Conservation (phyloP, 129 eudicot species). For the Chrysanthemum lavandulifolium region DNA sequence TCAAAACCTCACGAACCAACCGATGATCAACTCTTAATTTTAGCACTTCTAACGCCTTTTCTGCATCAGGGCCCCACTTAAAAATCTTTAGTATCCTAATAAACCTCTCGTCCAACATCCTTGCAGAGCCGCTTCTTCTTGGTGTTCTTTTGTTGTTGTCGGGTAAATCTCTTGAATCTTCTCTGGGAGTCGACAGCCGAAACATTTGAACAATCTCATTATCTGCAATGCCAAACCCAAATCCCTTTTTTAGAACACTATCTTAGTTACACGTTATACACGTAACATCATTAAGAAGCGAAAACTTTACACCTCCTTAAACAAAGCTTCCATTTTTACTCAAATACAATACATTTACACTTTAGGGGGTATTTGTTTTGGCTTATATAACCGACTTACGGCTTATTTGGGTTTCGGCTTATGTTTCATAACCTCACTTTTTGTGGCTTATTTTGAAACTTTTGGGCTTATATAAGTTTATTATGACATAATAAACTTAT, state of each 20-base stretch:
- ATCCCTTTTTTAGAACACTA: neutral
- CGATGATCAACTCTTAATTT: slow-evolving; percentile 76
- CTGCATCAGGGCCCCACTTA: slow-evolving; percentile 98
- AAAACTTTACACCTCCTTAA: no score
- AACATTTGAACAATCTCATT: slow-evolving; percentile 85
- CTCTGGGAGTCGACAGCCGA: slow-evolving; percentile 50
- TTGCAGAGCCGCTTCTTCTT: slow-evolving; percentile 33
- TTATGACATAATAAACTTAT: no score
- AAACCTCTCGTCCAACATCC: slow-evolving; percentile 77
- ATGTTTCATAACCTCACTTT: no score
- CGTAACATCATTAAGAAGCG: no score
- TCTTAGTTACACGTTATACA: no score
- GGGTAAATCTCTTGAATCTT: slow-evolving; percentile 33
- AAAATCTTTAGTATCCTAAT: slow-evolving; percentile 85
- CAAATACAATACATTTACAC: no score
- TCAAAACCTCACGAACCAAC: slow-evolving; percentile 78
- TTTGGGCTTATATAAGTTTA: no score
- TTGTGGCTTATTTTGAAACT: no score
- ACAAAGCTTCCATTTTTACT: no score
- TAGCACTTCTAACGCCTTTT: slow-evolving; percentile 87
- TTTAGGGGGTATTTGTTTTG: no score
- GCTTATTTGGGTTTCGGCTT: no score
- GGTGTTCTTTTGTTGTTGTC: slow-evolving; percentile 24
- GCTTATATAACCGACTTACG: no score
- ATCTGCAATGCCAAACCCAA: slow-evolving; percentile 46